Base-by-base conservation (phyloP, 495 filamentous ascomycete genomes). In the Apodospora peruviana region DNA sequence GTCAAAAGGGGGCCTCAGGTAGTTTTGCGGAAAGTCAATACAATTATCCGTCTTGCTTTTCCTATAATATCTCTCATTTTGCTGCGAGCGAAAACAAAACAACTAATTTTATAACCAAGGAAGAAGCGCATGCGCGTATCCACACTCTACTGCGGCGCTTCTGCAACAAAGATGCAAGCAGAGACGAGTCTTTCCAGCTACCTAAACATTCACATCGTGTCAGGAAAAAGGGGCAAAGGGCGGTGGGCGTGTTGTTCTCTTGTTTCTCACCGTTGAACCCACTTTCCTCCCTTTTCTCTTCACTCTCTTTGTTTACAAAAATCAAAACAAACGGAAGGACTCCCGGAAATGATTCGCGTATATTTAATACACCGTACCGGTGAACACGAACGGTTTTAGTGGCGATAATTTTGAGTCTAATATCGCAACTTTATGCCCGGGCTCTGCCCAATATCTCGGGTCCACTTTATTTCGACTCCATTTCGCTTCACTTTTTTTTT, bases 341-440 rank as follows among this genome's bases (percentile, higher is more conserved):
- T n/a, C n/a, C 27, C 27, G 27, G 27, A 14, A 32, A 32, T 7
- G 14, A 32, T 7, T 7, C 27, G 14, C 27, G 27, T 7, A 14
- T 14, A 32, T 14, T 7, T 32, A 32, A 32, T 7, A 32, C n/a
- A n/a, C n/a, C n/a, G n/a, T n/a, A n/a, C n/a, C n/a, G n/a, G n/a
- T n/a, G n/a, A n/a, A n/a, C n/a, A n/a, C n/a, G n/a, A n/a, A n/a
- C n/a, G n/a, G 14, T 32, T 32, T 32, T 32, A 43, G 40, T 43
- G 22, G 23, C 25, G 40, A 49, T 49, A 48, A 48, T 40, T 35
- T 10, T 12, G 12, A 45, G 37, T 47, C 27, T 51, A 49, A 53
- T 47, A 57, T 58, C 53, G 36, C 55, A 44, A 50, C 12, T 58
- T 58, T 46, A 58, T 58, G 55, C 55, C 44, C 19, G 14, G 11